Base-by-base conservation (phyloP, 306 rosid species). In the Luffa aegyptiaca region DNA sequence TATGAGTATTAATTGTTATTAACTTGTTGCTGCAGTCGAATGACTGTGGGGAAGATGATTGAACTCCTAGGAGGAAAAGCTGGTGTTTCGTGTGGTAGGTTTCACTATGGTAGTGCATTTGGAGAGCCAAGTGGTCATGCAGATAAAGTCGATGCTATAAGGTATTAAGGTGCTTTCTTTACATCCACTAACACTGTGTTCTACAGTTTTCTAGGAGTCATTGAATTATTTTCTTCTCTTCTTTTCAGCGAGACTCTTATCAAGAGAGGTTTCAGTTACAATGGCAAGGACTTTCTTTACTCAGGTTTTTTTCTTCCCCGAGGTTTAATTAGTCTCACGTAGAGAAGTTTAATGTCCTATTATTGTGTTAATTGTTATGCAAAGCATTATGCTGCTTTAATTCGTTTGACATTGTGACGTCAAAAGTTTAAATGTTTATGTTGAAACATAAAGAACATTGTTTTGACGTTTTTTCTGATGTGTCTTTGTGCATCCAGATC, bases 41-140 rank as follows among this genome's bases (percentile, higher is more conserved):
- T 94, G 98, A 94, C 98, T 46, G 97, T 94, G 5, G 98, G 98
- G 48, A 94, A 94, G 90, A 94, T 94, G 98, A 94, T 94, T 80
- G 98, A 92, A 87, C 97, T 94, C 82, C 93, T 94, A 80, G 98
- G 98, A 42, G 91, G 98, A 75, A 94, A 94, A 85, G 97, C 97
- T 11, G 98, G 98, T 80, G 98, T 92, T 82, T 94, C 98, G 35
- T 92, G 97, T 84, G 98, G 98, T 35, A 90, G 85, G 86, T 94
- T 92, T 88, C 97, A 92, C 68, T 94, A 94, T 79, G 98, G 98
- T 65, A 94, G 97, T 90, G 98, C 98, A 78, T 94, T 94, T 80
- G 98, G 98, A 46, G 98, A 94, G 84, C 88, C 89, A 91, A 90
- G 97, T 85, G 98, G 98, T 76, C 98, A 94, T 86, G 98, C 98